phyloP scores from a whole-genome alignment of 2,329 filamentous ascomycete genomes.

The Ascosphaera pollenicola region DNA sequence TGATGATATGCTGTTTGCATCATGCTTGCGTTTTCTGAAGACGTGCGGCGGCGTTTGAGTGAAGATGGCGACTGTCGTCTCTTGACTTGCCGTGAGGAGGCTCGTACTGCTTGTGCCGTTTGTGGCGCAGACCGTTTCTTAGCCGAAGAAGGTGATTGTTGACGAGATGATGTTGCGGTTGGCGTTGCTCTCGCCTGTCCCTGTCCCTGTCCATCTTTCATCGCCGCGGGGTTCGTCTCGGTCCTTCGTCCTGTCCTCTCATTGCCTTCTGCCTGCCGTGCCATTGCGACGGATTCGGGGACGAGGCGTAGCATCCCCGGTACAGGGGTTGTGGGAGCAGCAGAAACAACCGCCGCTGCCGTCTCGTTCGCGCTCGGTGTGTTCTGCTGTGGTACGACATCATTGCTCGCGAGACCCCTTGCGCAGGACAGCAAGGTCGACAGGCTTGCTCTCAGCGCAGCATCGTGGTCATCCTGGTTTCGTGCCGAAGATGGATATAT shows the following conservation, averaged over 20 bases:
- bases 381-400: constrained; percentile 10
- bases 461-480: constrained; percentile 75
- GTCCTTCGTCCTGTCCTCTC: constrained; percentile 8
- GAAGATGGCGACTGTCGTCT: constrained; percentile 6
- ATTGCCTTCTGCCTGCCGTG: constrained; percentile 10
- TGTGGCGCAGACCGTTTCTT: background rate
- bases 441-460: constrained; percentile 75
- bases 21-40: constrained; percentile 5
- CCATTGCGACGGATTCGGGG: constrained; percentile 34
- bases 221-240: background rate
- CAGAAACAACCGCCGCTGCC: background rate
- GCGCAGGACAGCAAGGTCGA: constrained; percentile 90
- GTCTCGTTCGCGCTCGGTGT: constrained; percentile 2
- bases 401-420: constrained; percentile 48
- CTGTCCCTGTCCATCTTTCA: background rate
- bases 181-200: background rate
- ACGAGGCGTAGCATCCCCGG: constrained; percentile 35
- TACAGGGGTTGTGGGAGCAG: constrained; percentile 13
- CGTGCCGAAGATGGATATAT: constrained; percentile 34
- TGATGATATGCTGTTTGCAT: constrained; percentile 5
- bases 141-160: background rate
- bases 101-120: background rate
- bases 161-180: background rate
- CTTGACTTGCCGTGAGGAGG: constrained; percentile 2
- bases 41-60: constrained; percentile 4